Evolutionary conservation across 2,329 filamentous ascomycete genomes (phyloP).

Genomic region (Calonectria naviculata): DNA sequence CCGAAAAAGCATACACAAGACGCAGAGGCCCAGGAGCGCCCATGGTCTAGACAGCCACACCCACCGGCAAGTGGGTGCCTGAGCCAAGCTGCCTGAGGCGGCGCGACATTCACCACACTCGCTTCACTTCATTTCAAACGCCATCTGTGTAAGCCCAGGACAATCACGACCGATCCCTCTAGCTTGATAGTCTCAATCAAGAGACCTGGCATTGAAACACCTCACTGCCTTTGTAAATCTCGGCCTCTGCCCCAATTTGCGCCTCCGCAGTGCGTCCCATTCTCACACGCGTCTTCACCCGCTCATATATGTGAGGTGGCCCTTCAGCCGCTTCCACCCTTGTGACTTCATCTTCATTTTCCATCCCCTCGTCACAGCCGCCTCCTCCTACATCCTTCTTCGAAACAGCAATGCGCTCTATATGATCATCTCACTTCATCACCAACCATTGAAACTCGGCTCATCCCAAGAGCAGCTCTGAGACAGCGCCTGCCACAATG

Average conservation of each 20-base stretch:
- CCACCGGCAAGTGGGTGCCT: background rate
- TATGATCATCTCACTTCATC: background rate
- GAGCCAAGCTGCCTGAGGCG: slow-evolving; percentile 17
- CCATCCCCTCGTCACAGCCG: background rate
- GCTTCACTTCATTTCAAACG: background rate
- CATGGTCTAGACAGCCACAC: background rate
- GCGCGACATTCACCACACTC: slow-evolving; percentile 2
- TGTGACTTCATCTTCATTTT: background rate
- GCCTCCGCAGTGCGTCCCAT: background rate
- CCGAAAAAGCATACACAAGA: background rate
- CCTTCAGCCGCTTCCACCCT: slow-evolving; percentile 5
- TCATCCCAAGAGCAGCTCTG: background rate
- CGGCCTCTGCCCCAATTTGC: background rate
- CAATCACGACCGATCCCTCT: background rate
- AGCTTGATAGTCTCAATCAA: background rate
- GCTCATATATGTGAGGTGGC: slow-evolving; percentile 2
- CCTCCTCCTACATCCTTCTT: background rate
- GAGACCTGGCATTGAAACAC: background rate
- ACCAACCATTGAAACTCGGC: background rate
- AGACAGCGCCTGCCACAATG: slow-evolving; percentile 38
- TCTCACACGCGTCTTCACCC: background rate
- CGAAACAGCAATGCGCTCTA: background rate
- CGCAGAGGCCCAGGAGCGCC: background rate
- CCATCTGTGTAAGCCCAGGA: background rate
- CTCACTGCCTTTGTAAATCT: too few species aligned